A percentile compares a stretch with the other conserved stretches of the same genome.
Evolutionary conservation across 1,284 basidiomycete species (phyloP).

Genomic region (Anthracocystis walkeri): DNA sequence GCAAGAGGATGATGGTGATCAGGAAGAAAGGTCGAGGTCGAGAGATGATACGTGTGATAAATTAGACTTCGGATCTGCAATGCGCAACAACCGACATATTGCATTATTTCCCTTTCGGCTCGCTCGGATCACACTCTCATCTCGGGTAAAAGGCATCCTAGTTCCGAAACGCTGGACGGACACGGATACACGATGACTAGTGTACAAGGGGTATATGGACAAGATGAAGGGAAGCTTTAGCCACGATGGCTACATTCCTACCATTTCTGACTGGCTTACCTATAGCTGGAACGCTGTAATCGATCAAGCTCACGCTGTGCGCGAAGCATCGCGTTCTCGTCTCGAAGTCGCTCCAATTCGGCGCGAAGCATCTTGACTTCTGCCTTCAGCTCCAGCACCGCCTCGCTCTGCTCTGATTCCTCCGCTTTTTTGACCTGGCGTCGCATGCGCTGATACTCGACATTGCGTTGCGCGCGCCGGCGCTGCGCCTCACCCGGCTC

Average conservation of each 20-base stretch:
- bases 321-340: constrained; percentile 59
- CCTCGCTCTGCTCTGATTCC: constrained; percentile 42
- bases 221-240: neutral
- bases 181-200: neutral
- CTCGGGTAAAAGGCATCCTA: constrained; percentile 10
- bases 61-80: constrained; percentile 16
- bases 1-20: constrained; percentile 13
- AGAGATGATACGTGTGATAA: neutral
- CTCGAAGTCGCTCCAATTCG: constrained; percentile 56
- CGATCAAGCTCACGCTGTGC: constrained; percentile 53
- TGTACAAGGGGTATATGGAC: constrained; percentile 9
- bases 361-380: constrained; percentile 57
- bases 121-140: neutral
- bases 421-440: constrained; percentile 44
- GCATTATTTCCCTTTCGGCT: constrained; percentile 5
- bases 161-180: neutral
- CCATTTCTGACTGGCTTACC: neutral
- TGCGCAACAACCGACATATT: constrained; percentile 14
- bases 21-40: neutral
- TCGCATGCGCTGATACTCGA: constrained; percentile 51
- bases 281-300: constrained; percentile 20
- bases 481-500: constrained; percentile 37
- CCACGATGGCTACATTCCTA: neutral
- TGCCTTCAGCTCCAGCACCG: constrained; percentile 52
- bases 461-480: constrained; percentile 40